Evolutionary conservation across 2,329 filamentous ascomycete genomes (phyloP), one percentile per base, ranked within the genome.

Genomic region (Aspergillus spinulosporus): DNA sequence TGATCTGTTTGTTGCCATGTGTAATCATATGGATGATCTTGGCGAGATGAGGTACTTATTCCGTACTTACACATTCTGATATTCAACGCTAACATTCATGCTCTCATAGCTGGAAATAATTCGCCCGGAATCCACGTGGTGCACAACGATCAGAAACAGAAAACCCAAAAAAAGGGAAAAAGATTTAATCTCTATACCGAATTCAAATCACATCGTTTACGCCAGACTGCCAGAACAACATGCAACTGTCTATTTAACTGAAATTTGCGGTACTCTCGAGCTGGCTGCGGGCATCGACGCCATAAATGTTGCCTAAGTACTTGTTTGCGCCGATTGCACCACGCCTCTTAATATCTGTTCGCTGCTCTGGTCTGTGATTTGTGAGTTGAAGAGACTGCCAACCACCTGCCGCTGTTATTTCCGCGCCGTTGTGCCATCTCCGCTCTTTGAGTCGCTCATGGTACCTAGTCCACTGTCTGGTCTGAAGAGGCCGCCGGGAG

Each of bases 1-100:
- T 80, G 92, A 97, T 83, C 82, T 97, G 77, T 97, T 97, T 76
- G 92, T 97, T 73, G 92, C 92, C 70, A 90, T 97, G 88, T 96
- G 91, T 83, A 97, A 96, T 80, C 92, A 96, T 81, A 88, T 97
- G 72, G 92, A 97, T 84, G 92, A 97, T 77, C 86, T 97, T 78
- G 88, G 90, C 78, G 91, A 94, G 74, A 86, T 90, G 76, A 88
- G 84, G 84, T 88, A 87, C 74, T 3, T 2, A n/a, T 11, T 14
- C 29, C 5, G 7, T 49, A 43, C 9, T n/a, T 4, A 11, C 14
- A 31, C 21, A 4, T 4, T 9, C 26, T 32, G 3, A 40, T 47
- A 31, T 37, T 49, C 11, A 32, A 9, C 32, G 29, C 28, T 49
- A 31, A 34, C n/a, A 31, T 21, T 4, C 4, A 11, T 14, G 5